Percentiles rank a stretch among this genome's conserved stretches.
phyloP scores from a whole-genome alignment of 2,329 filamentous ascomycete genomes.

The Didymellaceae sp. region DNA sequence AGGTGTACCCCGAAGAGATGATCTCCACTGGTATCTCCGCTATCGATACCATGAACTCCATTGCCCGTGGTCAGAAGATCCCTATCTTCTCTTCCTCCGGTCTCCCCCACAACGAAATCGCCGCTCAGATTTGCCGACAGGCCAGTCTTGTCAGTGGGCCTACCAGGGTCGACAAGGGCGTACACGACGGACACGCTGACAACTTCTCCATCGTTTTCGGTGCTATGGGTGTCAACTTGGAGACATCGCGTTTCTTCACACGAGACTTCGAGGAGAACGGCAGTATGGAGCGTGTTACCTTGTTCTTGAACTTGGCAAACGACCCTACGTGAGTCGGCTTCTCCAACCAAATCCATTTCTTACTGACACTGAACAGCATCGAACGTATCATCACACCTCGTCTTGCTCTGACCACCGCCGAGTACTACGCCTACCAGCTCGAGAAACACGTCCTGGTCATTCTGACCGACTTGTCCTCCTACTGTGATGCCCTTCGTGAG shows the following conservation, averaged over 20 bases:
- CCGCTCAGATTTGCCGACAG: conserved; percentile 97
- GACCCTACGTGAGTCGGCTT: conserved; percentile 83
- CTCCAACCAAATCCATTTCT: not conserved
- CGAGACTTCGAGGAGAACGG: conserved; percentile 99
- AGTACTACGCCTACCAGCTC: conserved; percentile 99
- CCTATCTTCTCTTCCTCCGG: conserved; percentile 98
- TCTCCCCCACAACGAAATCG: conserved; percentile 99
- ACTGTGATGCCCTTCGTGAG: conserved; percentile 98
- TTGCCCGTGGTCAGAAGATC: conserved; percentile 98
- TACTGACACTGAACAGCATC: conserved; percentile 67
- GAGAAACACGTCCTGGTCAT: conserved; percentile 99
- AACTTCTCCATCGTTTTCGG: conserved; percentile 99
- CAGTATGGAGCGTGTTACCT: conserved; percentile 92
- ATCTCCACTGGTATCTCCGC: conserved; percentile 99
- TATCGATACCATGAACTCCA: conserved; percentile 92
- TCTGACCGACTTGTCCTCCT: conserved; percentile 95
- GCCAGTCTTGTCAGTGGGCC: conserved; percentile 90
- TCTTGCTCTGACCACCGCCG: conserved; percentile 95
- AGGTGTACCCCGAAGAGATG: conserved; percentile 99
- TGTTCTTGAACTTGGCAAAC: conserved; percentile 99
- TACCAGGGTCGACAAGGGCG: conserved; percentile 93
- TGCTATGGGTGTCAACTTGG: conserved; percentile 99
- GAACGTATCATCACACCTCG: conserved; percentile 99
- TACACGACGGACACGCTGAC: conserved; percentile 96
- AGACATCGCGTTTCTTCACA: conserved; percentile 98